Base-by-base conservation (phyloP, 2,329 filamentous ascomycete genomes). In the Calonectria montana region DNA sequence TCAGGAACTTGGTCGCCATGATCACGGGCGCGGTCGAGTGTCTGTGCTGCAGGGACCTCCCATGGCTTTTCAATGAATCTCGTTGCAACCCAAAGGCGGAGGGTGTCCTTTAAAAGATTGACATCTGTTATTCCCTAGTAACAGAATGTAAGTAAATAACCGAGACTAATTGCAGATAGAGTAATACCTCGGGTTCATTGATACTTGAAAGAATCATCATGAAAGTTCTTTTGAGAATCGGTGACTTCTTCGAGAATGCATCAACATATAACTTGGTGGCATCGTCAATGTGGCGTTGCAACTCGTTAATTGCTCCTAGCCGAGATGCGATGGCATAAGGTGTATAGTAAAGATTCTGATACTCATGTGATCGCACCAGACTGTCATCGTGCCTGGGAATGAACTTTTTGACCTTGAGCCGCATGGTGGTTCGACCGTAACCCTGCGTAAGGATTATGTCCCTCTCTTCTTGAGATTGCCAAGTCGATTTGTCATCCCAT, bases 221-320 rank as follows among this genome's bases (percentile, higher is more conserved):
- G 16, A 59, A 59, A 18, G 53, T 59, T 27, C 25, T 59, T 15
- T 3, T 4, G 4, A 59, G 6, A 10, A 59, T 59, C 12, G 13
- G 2, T 5, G 31, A 27, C 21, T 39, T 39, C 13, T 21, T 5
- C 5, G 4, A 23, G 21, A 27, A 39, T 39, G 1, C 8, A 18
- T 25, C 2, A 39, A 59, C 18, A n/a, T 59, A 59, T 16, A 8
- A 25, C 12, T 18, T 2, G 3, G 31, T 15, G 21, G 31, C n/a
- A 0, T 15, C 10, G 15, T 15, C 1, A 5, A 59, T 59, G 12
- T 39, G 53, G 3, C 21, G 16, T 2, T 6, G 6, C 12, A 59
- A 6, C 10, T 39, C 53, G 1, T 18, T 1, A 8, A 23, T n/a
- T 3, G 35, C 25, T 9, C 2, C 7, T 9, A 0, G 1, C 2